Evolutionary conservation across 2,329 filamentous ascomycete species (phyloP).

Genomic region (Colletotrichum sp.): DNA sequence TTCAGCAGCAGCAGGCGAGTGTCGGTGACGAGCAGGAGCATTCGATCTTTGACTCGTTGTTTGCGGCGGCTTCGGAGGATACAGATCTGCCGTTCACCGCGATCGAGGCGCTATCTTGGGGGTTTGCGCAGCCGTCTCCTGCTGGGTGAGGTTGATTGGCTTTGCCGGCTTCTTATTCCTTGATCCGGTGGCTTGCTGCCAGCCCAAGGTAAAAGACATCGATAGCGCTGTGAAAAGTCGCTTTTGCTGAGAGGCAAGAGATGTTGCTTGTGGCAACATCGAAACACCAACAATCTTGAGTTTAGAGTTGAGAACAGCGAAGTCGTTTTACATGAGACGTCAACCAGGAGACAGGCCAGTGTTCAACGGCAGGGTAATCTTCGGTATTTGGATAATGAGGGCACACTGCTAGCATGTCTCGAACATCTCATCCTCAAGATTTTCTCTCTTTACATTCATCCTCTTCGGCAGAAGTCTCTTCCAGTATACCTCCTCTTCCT

Average conservation of each 20-base stretch:
- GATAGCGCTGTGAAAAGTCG: neutral
- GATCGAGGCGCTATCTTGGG: conserved; percentile 16
- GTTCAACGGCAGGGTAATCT: neutral
- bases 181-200: neutral
- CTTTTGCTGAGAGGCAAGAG: neutral
- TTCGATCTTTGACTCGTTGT: conserved; percentile 10
- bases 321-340: neutral
- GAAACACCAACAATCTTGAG: neutral
- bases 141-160: neutral
- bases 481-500: neutral
- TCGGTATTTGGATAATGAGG: neutral
- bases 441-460: neutral
- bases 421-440: neutral
- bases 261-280: too few relatives aligned
- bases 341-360: neutral
- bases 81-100: neutral
- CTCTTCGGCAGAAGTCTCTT: neutral
- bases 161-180: neutral
- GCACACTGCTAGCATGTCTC: neutral
- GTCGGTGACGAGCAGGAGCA: neutral
- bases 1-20: neutral
- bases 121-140: conserved; percentile 6
- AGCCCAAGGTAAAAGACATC: neutral
- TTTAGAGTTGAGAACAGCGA: neutral
- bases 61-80: neutral